phyloP scores from a whole-genome alignment of 2,329 filamentous ascomycete species.

The Aspergillus terreus region DNA sequence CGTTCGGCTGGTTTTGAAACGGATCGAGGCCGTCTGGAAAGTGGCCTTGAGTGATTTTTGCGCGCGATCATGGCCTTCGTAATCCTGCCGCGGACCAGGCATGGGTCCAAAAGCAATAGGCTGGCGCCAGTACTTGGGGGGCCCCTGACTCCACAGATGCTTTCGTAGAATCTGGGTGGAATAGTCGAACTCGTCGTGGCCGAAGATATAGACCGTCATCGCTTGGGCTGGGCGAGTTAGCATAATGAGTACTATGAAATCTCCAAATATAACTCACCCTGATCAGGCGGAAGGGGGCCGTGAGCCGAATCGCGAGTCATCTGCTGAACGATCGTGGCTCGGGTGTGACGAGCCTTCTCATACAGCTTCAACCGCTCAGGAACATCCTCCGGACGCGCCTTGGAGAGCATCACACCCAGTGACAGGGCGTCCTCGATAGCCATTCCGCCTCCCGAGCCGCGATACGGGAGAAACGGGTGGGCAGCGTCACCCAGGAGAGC shows the following conservation, averaged over 20 bases:
- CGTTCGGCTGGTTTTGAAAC: constrained; percentile 50
- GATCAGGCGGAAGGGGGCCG: constrained; percentile 11
- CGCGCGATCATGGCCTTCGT: constrained; percentile 16
- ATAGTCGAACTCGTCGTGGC: constrained; percentile 57
- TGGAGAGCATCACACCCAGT: constrained; percentile 54
- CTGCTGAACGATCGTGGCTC: constrained; percentile 57
- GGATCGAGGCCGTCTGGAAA: constrained; percentile 47
- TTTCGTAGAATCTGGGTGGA: constrained; percentile 49
- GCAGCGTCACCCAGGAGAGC: constrained; percentile 64
- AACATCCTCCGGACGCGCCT: constrained; percentile 46
- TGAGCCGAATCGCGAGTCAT: constrained; percentile 46
- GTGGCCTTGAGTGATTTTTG: constrained; percentile 28
- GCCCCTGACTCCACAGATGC: constrained; percentile 42
- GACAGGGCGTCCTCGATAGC: constrained; percentile 66
- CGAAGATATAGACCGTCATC: constrained; percentile 48
- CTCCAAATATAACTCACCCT: constrained; percentile 9
- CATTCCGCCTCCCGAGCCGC: constrained; percentile 59
- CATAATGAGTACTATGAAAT: not conserved
- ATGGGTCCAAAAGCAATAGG: constrained; percentile 47
- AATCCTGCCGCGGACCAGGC: constrained; percentile 43
- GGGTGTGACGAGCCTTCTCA: constrained; percentile 54
- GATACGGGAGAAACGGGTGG: constrained; percentile 64
- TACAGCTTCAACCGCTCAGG: constrained; percentile 57
- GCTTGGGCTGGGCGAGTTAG: constrained; percentile 6
- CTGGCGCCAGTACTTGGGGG: constrained; percentile 42